phyloP scores from a whole-genome alignment of 352 stramenopile species.

The Globisporangium mamillatum region DNA sequence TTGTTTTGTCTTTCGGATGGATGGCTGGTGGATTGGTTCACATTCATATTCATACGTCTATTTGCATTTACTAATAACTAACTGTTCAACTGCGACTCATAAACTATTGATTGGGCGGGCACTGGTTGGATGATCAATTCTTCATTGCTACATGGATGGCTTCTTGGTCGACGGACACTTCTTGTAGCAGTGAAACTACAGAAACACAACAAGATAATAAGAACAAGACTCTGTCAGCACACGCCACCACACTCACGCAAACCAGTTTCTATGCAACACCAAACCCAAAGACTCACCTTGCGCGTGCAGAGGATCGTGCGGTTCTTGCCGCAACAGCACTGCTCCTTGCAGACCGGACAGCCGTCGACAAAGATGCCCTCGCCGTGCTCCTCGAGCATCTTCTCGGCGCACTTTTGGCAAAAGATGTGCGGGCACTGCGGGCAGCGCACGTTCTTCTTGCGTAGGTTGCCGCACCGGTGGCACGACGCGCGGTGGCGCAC shows the following conservation, averaged over 20 bases:
- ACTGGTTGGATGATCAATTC: not conserved
- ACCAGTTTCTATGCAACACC: not conserved
- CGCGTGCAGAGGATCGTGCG: conserved; percentile 59
- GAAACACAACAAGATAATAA: not conserved
- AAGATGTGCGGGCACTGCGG: conserved; percentile 87
- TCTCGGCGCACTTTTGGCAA: conserved; percentile 85
- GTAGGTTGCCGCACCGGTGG: conserved; percentile 85
- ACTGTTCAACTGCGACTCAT: not conserved
- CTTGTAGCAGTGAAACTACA: conserved; percentile 88
- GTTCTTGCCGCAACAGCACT: conserved; percentile 88
- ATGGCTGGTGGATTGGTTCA: not conserved
- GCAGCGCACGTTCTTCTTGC: conserved; percentile 87
- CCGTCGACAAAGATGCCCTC: conserved; percentile 70
- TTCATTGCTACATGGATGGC: conserved; percentile 21
- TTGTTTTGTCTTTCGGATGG: not conserved
- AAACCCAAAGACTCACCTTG: conserved; percentile 36
- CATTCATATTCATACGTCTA: not conserved
- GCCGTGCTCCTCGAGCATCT: conserved; percentile 87
- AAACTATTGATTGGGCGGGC: not conserved
- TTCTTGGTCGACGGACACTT: conserved; percentile 86
- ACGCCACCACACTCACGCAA: not conserved
- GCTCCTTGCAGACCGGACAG: conserved; percentile 85
- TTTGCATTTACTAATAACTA: conserved; percentile 5
- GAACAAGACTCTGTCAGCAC: not conserved
- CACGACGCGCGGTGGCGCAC: conserved; percentile 81